phyloP scores from a whole-genome alignment of 2,329 filamentous ascomycete genomes.

The Nemania sp. region DNA sequence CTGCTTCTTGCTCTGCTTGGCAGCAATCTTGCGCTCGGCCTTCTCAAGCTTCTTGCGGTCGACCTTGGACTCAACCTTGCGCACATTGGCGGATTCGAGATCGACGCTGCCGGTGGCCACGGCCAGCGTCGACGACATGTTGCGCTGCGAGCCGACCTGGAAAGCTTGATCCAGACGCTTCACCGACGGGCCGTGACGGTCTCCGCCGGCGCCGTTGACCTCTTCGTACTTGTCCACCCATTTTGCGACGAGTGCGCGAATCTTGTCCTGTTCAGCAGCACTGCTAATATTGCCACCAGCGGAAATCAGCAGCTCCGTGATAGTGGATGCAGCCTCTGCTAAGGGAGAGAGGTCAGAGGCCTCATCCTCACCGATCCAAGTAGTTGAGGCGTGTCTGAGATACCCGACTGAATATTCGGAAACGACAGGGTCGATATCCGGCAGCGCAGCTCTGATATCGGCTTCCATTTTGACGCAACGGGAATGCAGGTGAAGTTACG shows the following conservation, averaged over 20 bases:
- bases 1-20: constrained; percentile 97
- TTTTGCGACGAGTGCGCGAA: constrained; percentile 83
- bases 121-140: constrained; percentile 93
- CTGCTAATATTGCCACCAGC: constrained; percentile 80
- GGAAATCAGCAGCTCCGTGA: constrained; percentile 88
- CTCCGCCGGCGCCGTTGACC: constrained; percentile 72
- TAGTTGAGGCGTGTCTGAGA: constrained; percentile 86
- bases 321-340: constrained; percentile 77
- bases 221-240: constrained; percentile 83
- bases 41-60: constrained; percentile 99
- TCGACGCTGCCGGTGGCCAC: constrained; percentile 84
- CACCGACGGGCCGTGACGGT: constrained; percentile 74
- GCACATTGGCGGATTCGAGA: constrained; percentile 86
- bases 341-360: constrained; percentile 72
- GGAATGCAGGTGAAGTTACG: too few species aligned
- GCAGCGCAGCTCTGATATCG: constrained; percentile 81
- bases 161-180: constrained; percentile 91
- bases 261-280: constrained; percentile 70
- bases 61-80: constrained; percentile 96
- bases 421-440: constrained; percentile 83
- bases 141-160: constrained; percentile 89
- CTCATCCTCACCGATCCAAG: constrained; percentile 77
- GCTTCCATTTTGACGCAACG: constrained; percentile 79
- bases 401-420: constrained; percentile 95
- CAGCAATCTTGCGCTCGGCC: constrained; percentile 94